Percentiles rank a stretch among this genome's conserved stretches.
Evolutionary conservation across 2,329 filamentous ascomycete genomes (phyloP).

Genomic region (Clonostachys sp.): DNA sequence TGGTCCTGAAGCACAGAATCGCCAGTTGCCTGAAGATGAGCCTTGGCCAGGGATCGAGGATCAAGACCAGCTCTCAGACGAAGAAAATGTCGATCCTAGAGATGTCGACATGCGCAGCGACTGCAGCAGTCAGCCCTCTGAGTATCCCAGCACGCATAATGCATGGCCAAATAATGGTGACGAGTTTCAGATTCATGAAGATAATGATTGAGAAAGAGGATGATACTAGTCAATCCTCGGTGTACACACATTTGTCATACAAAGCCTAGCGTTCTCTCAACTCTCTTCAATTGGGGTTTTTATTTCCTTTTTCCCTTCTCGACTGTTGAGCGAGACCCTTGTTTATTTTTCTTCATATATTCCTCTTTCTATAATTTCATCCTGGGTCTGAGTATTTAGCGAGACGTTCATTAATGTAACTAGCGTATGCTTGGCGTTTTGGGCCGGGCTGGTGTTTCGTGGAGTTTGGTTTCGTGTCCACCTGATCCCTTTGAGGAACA

Average conservation of each 20-base stretch:
- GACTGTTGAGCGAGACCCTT: no score
- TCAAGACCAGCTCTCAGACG: slow-evolving; percentile 32
- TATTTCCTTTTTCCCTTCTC: no score
- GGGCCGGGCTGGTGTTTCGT: no score
- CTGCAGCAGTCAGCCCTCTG: slow-evolving; percentile 47
- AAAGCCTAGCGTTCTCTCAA: neutral
- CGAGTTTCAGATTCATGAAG: slow-evolving; percentile 35
- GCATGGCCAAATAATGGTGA: slow-evolving; percentile 24
- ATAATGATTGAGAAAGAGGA: slow-evolving; percentile 13
- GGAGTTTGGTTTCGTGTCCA: no score
- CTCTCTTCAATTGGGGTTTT: neutral
- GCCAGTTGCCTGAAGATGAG: slow-evolving; percentile 45
- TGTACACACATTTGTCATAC: neutral
- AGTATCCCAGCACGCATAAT: slow-evolving; percentile 49
- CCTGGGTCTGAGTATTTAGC: no score
- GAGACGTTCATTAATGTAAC: no score
- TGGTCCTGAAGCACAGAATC: slow-evolving; percentile 15
- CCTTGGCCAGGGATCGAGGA: slow-evolving; percentile 54
- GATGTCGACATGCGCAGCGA: slow-evolving; percentile 22
- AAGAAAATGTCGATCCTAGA: slow-evolving; percentile 45
- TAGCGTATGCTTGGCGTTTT: no score
- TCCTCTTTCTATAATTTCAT: neutral
- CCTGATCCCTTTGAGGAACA: no score
- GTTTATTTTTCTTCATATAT: neutral
- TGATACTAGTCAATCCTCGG: neutral